A percentile compares a stretch with the other conserved stretches of the same genome.
phyloP scores from a whole-genome alignment of 148 eudicot genomes.

The Suaeda aralocaspica region DNA sequence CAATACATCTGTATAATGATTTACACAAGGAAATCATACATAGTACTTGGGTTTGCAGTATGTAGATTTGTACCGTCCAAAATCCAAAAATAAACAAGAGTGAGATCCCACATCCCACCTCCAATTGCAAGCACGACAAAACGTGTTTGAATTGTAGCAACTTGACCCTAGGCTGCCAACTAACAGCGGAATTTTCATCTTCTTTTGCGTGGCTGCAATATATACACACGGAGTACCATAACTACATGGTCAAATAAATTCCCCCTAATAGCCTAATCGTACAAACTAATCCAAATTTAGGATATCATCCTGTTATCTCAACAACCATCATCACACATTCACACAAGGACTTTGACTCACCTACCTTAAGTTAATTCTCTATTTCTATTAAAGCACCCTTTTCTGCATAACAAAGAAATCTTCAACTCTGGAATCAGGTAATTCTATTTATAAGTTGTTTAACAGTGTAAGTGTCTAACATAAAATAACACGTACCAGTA shows the following conservation, averaged over 20 bases:
- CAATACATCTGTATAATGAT: no score
- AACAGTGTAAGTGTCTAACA: neutral
- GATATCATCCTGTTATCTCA: no score
- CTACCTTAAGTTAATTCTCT: neutral
- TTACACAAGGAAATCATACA: no score
- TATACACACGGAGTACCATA: no score
- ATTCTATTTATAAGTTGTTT: neutral
- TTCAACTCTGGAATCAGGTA: neutral
- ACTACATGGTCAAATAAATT: neutral
- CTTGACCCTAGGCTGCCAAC: neutral
- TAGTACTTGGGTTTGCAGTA: no score
- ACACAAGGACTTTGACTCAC: no score
- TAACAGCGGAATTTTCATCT: constrained; percentile 2
- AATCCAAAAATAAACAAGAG: neutral
- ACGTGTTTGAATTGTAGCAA: constrained; percentile 16
- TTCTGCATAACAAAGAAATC: neutral
- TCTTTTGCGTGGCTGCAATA: neutral
- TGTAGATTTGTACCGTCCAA: neutral
- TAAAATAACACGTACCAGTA: no score
- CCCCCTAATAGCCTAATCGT: no score
- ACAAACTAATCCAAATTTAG: no score
- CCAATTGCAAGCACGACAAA: constrained; percentile 8
- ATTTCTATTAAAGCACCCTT: neutral
- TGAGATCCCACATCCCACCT: neutral
- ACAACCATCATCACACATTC: no score